These are phyloP conservation scores for Sisymbrium irio DNA, from an alignment of 345 rosid species.

Conservation along the genomic window DNA sequence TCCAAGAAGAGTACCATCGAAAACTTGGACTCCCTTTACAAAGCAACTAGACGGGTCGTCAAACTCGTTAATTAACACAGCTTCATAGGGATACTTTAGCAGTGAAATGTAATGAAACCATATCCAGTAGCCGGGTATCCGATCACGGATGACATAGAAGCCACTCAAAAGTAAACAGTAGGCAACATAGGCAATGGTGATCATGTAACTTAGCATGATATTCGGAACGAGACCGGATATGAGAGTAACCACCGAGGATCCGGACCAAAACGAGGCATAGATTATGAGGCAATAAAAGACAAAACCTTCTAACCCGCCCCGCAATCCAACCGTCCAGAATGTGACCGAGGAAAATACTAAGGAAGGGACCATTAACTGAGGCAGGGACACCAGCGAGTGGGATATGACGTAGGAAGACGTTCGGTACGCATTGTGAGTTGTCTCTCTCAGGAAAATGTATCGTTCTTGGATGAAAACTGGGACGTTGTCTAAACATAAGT, in stretches of 20 bases:
- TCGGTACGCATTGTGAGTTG: slow-evolving; percentile 44
- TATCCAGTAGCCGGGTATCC: slow-evolving; percentile 33
- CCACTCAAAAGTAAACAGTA: slow-evolving; percentile 37
- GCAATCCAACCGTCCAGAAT: slow-evolving; percentile 50
- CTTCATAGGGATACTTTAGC: not conserved
- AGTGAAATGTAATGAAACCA: slow-evolving; percentile 36
- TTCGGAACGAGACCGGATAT: slow-evolving; percentile 41
- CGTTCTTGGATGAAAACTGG: slow-evolving; percentile 53
- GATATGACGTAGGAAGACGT: slow-evolving; percentile 47
- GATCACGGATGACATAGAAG: slow-evolving; percentile 29
- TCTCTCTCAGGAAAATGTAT: slow-evolving; percentile 71
- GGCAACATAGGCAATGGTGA: slow-evolving; percentile 39
- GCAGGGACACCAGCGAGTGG: slow-evolving; percentile 41
- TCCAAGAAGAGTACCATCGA: slow-evolving; percentile 23
- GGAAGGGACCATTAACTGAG: slow-evolving; percentile 37
- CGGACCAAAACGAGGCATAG: slow-evolving; percentile 60
- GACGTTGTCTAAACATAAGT: slow-evolving; percentile 38
- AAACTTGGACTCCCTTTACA: slow-evolving; percentile 29
- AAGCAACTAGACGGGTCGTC: slow-evolving; percentile 22
- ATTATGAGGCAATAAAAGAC: slow-evolving; percentile 38
- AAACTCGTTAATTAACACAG: slow-evolving; percentile 30
- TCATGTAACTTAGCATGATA: slow-evolving; percentile 40
- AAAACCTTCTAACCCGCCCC: slow-evolving; percentile 42
- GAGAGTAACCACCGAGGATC: slow-evolving; percentile 52
- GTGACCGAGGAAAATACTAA: slow-evolving; percentile 35